Conservation (phyloP, 2,329 filamentous ascomycete genomes). For the Nectriaceae sp. region DNA sequence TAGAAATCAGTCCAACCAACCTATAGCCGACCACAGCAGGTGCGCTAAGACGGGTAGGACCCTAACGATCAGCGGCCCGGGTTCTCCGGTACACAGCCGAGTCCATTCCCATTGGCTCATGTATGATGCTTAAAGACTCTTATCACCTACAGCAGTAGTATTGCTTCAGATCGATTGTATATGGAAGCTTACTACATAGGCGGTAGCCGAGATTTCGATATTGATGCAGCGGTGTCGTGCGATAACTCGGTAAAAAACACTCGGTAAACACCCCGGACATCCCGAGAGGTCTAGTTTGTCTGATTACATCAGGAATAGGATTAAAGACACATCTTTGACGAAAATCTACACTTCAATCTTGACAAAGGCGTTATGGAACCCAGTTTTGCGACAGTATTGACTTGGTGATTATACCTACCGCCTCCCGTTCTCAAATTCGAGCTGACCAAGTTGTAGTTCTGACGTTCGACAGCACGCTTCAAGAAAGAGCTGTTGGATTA, state of each 20-base stretch:
- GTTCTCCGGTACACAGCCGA: too few relatives aligned
- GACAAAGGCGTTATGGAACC: neutral
- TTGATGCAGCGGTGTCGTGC: too few relatives aligned
- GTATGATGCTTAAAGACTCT: too few relatives aligned
- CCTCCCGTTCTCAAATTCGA: neutral
- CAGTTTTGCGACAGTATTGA: neutral
- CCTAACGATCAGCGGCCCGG: too few relatives aligned
- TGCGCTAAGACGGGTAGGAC: too few relatives aligned
- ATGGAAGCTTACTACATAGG: too few relatives aligned
- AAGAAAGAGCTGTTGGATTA: slow-evolving; percentile 5
- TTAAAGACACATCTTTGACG: neutral
- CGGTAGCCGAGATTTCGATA: too few relatives aligned
- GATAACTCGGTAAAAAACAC: neutral
- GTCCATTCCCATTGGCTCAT: too few relatives aligned
- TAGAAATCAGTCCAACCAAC: too few relatives aligned
- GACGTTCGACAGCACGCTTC: slow-evolving; percentile 2
- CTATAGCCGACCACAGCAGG: too few relatives aligned
- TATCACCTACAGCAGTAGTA: too few relatives aligned
- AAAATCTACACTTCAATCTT: neutral
- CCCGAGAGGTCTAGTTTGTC: neutral
- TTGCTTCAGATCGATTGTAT: too few relatives aligned
- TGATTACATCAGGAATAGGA: neutral
- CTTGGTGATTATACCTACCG: neutral
- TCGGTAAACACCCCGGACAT: neutral
- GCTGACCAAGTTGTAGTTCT: neutral